phyloP scores from a whole-genome alignment of 2,329 filamentous ascomycete species.

The Xylariaceae sp. region DNA sequence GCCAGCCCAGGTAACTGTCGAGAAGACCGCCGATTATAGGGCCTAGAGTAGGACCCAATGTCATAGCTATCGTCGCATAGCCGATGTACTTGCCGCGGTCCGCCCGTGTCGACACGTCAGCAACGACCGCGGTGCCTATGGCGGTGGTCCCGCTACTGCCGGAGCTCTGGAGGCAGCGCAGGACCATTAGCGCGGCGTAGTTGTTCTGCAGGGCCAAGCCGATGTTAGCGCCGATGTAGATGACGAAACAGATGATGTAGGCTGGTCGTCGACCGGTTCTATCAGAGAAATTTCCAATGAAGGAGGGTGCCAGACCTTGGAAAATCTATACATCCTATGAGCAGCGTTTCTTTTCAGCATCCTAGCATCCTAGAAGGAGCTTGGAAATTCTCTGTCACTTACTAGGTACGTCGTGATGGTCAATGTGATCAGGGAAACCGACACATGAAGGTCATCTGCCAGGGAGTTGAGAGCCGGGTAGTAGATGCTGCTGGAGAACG shows the following conservation, averaged over 20 bases:
- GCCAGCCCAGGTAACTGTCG: slow-evolving; percentile 15
- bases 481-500: slow-evolving; percentile 24
- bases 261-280: slow-evolving; percentile 43
- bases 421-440: slow-evolving; percentile 23
- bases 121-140: slow-evolving; percentile 18
- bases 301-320: slow-evolving; percentile 45
- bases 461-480: slow-evolving; percentile 23
- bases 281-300: slow-evolving; percentile 46
- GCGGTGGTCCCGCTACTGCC: slow-evolving; percentile 18
- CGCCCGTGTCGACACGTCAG: slow-evolving; percentile 24
- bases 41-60: slow-evolving; percentile 14
- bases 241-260: slow-evolving; percentile 41
- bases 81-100: slow-evolving; percentile 25
- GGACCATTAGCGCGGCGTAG: slow-evolving; percentile 11
- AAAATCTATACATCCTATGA: slow-evolving; percentile 32
- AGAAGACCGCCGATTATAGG: slow-evolving; percentile 22
- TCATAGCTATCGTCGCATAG: slow-evolving; percentile 9
- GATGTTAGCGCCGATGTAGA: slow-evolving; percentile 40
- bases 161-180: slow-evolving; percentile 21
- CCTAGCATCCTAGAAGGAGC: too few species aligned
- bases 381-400: not conserved
- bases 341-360: too few species aligned
- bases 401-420: slow-evolving; percentile 31
- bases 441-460: slow-evolving; percentile 15
- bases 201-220: slow-evolving; percentile 16